Conservation (phyloP, 345 rosid genomes). For the Ceriops decandra region DNA sequence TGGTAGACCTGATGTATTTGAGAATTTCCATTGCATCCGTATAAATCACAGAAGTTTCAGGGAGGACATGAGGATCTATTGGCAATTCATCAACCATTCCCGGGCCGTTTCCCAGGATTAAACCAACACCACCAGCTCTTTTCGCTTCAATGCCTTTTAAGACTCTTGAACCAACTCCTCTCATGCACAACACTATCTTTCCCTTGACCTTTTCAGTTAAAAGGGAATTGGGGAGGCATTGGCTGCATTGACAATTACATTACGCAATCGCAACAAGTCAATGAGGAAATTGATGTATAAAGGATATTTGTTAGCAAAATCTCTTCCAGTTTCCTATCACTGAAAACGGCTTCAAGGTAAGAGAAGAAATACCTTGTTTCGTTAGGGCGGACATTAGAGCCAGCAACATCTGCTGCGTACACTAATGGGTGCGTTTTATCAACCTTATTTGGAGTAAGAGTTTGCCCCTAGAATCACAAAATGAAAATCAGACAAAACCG, state of each 20-base stretch:
- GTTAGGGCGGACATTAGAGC: conserved; percentile 37
- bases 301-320: too few relatives aligned
- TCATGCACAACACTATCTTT: conserved; percentile 54
- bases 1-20: not conserved
- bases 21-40: not conserved
- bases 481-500: too few relatives aligned
- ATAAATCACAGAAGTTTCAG: not conserved
- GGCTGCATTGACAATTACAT: conserved; percentile 32
- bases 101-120: conserved; percentile 4
- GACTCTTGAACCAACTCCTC: conserved; percentile 2
- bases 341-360: too few relatives aligned
- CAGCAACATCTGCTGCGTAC: conserved; percentile 53
- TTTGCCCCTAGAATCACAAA: conserved; percentile 46
- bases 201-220: conserved; percentile 54
- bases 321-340: too few relatives aligned
- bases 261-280: too few relatives aligned
- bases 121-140: conserved; percentile 13
- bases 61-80: conserved; percentile 8
- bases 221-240: conserved; percentile 67
- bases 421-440: conserved; percentile 50
- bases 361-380: conserved; percentile 36
- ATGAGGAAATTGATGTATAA: too few relatives aligned
- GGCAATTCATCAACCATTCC: not conserved
- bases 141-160: conserved; percentile 8
- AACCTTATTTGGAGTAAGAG: conserved; percentile 43